Evolutionary conservation across 345 rosid species (phyloP).

Genomic region (Citropsis articulata): DNA sequence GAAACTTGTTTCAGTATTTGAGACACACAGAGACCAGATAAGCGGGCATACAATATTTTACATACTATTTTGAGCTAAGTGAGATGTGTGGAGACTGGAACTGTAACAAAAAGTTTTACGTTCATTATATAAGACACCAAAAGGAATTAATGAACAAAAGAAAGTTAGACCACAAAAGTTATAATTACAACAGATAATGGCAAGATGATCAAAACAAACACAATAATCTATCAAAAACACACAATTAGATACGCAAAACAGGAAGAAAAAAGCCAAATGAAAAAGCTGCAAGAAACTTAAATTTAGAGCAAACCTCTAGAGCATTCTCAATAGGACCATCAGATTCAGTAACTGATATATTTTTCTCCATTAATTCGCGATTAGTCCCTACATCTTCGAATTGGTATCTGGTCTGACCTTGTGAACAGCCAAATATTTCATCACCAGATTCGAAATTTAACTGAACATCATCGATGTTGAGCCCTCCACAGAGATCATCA

Average conservation of each 20-base stretch:
- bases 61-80: not conserved
- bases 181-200: not conserved
- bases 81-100: not conserved
- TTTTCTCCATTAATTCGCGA: constrained; percentile 37
- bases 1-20: not conserved
- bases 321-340: constrained; percentile 44
- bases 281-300: constrained; percentile 1
- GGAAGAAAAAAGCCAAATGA: not conserved
- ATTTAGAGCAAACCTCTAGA: constrained; percentile 38
- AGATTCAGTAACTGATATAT: constrained; percentile 38
- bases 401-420: constrained; percentile 32
- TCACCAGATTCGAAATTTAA: constrained; percentile 45
- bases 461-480: constrained; percentile 50
- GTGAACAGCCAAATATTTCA: constrained; percentile 44
- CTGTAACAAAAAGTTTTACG: not conserved
- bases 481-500: constrained; percentile 54
- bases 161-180: not conserved
- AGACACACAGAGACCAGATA: not conserved
- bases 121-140: not conserved
- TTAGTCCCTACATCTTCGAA: constrained; percentile 38
- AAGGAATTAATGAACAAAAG: not conserved
- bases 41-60: not conserved
- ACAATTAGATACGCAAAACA: not conserved
- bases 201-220: not conserved
- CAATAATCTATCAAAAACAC: not conserved